Evolutionary conservation across 805 yeast species (phyloP), one percentile per base, ranked within the genome.

Genomic region (Millerozyma acaciae): DNA sequence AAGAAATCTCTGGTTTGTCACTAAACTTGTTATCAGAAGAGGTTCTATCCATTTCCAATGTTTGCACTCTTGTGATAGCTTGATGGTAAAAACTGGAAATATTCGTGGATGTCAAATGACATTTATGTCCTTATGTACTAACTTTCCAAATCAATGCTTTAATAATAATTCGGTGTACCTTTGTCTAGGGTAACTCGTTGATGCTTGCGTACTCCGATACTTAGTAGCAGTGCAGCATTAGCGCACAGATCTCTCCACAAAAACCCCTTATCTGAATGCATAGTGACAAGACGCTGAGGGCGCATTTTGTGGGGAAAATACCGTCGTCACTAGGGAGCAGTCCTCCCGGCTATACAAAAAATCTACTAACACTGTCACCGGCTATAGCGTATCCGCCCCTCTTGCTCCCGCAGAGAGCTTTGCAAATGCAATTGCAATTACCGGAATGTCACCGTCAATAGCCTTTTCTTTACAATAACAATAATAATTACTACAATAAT

Each of bases 301-400:
- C 29, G 16, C 29, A 26, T 3, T 26, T 16, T 4, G 29, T 14
- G 29, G 29, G 29, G 29, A 26, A 26, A 12, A 26, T 8, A 3
- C 15, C 16, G 20, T 26, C 9, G 6, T n/a, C n/a, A n/a, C n/a
- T n/a, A n/a, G n/a, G n/a, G n/a, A n/a, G n/a, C n/a, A 6, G 28
- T 5, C 18, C 8, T 16, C 15, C 29, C 29, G 29, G 29, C 29
- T 26, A 26, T 26, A 26, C 20, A 26, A 26, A 26, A n/a, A n/a
- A n/a, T n/a, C n/a, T n/a, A n/a, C n/a, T n/a, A n/a, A n/a, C n/a
- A n/a, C n/a, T n/a, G n/a, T n/a, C n/a, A n/a, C n/a, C n/a, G n/a
- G n/a, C n/a, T n/a, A n/a, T n/a, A n/a, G n/a, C n/a, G n/a, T n/a
- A n/a, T 8, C 18, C 16, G 29, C 19, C 29, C 29, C 29, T 4